Percentiles rank a stretch among this genome's conserved stretches.
Conservation (phyloP, 441 rosid species). For the Flueggea neowawraea region DNA sequence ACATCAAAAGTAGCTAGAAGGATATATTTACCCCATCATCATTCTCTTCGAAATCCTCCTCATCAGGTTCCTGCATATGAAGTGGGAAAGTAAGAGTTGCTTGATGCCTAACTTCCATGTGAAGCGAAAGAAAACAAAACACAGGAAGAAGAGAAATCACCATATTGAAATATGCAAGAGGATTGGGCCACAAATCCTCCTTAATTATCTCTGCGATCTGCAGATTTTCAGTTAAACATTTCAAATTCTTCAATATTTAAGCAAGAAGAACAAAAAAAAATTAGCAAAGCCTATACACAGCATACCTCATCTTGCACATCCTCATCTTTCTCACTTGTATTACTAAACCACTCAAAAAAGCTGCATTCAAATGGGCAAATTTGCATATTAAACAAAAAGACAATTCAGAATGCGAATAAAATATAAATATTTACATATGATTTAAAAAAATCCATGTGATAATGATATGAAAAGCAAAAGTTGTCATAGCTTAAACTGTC, state of each 20-base stretch:
- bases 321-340: slow-evolving; percentile 59
- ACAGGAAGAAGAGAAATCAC: slow-evolving; percentile 31
- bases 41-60: slow-evolving; percentile 69
- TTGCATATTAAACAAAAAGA: too few species aligned
- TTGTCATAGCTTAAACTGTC: too few species aligned
- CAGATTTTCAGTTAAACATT: slow-evolving; percentile 6
- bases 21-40: slow-evolving; percentile 59
- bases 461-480: too few species aligned
- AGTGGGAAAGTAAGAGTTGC: slow-evolving; percentile 8
- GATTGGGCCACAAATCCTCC: slow-evolving; percentile 98
- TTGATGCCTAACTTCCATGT: background rate
- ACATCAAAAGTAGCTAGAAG: background rate
- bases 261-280: background rate
- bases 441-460: too few species aligned
- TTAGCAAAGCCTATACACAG: background rate
- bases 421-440: too few species aligned
- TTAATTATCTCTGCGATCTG: slow-evolving; percentile 94
- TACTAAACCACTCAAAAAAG: slow-evolving; percentile 89
- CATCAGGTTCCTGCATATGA: slow-evolving; percentile 72
- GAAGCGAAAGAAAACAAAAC: background rate
- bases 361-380: slow-evolving; percentile 20
- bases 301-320: slow-evolving; percentile 79
- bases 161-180: slow-evolving; percentile 84
- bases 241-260: background rate
- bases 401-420: too few species aligned